Evolutionary conservation across 768 basidiomycete species (phyloP).

Genomic region (Termitomyces sp.): DNA sequence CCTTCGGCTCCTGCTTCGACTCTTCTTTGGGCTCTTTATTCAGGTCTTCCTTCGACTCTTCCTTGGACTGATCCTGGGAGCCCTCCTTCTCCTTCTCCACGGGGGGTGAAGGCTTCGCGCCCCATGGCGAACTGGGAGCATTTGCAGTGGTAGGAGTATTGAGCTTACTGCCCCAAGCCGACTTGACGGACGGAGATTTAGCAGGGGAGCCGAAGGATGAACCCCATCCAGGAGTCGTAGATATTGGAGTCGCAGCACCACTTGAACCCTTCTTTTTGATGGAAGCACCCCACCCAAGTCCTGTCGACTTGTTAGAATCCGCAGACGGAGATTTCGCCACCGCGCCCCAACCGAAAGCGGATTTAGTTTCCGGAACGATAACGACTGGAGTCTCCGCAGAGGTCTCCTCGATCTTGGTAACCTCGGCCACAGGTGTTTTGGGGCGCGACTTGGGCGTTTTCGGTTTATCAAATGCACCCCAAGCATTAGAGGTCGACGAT

Average conservation of each 20-base stretch:
- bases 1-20: too few relatives aligned
- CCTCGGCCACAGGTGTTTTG: conserved; percentile 7
- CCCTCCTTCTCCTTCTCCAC: neutral
- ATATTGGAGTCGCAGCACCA: neutral
- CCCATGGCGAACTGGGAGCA: conserved; percentile 10
- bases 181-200: conserved; percentile 3
- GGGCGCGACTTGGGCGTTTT: conserved; percentile 13
- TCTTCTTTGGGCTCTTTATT: conserved; percentile 1
- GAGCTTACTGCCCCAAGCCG: conserved; percentile 7
- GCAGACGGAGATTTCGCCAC: conserved; percentile 3
- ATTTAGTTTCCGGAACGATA: neutral
- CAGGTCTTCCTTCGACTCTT: neutral
- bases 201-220: conserved; percentile 5
- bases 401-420: conserved; percentile 5
- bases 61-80: neutral
- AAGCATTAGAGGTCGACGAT: neutral
- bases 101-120: conserved; percentile 4
- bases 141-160: conserved; percentile 7
- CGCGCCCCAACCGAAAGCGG: conserved; percentile 4
- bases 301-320: conserved; percentile 4
- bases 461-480: conserved; percentile 5
- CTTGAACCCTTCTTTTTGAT: conserved; percentile 5
- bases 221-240: conserved; percentile 7
- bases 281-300: conserved; percentile 9
- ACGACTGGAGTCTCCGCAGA: neutral